phyloP scores from a whole-genome alignment of 2,329 filamentous ascomycete species.

The Tolypocladium paradoxum region DNA sequence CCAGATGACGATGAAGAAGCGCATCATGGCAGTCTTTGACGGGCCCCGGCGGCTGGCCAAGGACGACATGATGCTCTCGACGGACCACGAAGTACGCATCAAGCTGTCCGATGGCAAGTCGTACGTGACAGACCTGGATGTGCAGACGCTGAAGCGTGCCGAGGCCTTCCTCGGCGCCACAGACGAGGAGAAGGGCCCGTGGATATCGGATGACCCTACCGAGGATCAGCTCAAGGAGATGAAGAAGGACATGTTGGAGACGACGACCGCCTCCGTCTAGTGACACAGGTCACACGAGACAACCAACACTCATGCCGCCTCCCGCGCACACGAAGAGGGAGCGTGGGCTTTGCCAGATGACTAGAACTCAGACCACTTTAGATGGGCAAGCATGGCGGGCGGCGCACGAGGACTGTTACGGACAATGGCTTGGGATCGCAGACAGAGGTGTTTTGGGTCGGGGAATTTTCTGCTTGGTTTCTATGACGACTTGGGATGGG shows the following conservation, averaged over 20 bases:
- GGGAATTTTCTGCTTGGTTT: neutral
- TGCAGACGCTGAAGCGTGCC: conserved; percentile 81
- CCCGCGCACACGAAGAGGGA: neutral
- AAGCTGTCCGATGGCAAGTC: conserved; percentile 62
- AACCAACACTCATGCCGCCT: neutral
- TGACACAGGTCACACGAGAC: neutral
- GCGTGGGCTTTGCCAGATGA: neutral
- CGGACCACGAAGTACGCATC: conserved; percentile 86
- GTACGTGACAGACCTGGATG: conserved; percentile 88
- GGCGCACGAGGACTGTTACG: conserved; percentile 18
- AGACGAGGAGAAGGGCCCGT: conserved; percentile 77
- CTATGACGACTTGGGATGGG: conserved; percentile 4
- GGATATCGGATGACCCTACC: conserved; percentile 63
- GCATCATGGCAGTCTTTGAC: conserved; percentile 86
- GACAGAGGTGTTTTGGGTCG: neutral
- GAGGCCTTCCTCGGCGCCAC: conserved; percentile 72
- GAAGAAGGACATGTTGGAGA: conserved; percentile 38
- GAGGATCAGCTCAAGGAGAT: conserved; percentile 50
- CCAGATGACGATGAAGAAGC: conserved; percentile 98
- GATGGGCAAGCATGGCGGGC: conserved; percentile 13
- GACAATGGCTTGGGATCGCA: conserved; percentile 1
- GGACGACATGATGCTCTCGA: conserved; percentile 98
- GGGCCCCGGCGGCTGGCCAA: conserved; percentile 82
- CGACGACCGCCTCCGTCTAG: conserved; percentile 9
- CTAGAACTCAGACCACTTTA: conserved; percentile 2